Conservation (phyloP, 2,329 filamentous ascomycete genomes). For the Monilinia fructicola region DNA sequence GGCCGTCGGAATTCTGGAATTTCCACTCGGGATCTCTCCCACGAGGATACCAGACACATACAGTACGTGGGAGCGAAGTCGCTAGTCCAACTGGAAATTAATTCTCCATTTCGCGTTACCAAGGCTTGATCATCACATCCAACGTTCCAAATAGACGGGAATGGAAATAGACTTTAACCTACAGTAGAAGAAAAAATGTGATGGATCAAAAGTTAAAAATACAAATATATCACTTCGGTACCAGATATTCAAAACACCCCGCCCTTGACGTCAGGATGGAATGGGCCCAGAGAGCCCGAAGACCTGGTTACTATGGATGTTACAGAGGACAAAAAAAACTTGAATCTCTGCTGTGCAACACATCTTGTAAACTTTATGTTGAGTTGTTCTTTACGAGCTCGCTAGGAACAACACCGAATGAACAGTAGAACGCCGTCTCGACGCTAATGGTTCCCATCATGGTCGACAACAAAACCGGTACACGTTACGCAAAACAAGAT, state of each 20-base stretch:
- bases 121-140: not conserved
- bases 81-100: not conserved
- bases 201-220: not conserved
- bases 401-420: not conserved
- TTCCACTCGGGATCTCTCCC: not conserved
- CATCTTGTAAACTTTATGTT: not conserved
- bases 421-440: too few species aligned
- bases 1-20: slow-evolving; percentile 1
- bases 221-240: not conserved
- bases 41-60: not conserved
- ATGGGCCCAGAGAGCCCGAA: slow-evolving; percentile 1
- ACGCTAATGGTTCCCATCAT: not conserved
- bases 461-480: not conserved
- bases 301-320: slow-evolving; percentile 4
- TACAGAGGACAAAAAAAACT: not conserved
- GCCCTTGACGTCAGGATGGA: not conserved
- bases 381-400: not conserved
- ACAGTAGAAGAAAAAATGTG: not conserved
- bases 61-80: not conserved
- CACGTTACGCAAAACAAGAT: not conserved
- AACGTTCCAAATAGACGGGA: not conserved
- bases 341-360: not conserved
- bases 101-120: not conserved
- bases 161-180: not conserved
- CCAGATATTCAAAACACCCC: not conserved